Evolutionary conservation across 768 basidiomycete species (phyloP).

Genomic region (Tricholoma flavovirens): DNA sequence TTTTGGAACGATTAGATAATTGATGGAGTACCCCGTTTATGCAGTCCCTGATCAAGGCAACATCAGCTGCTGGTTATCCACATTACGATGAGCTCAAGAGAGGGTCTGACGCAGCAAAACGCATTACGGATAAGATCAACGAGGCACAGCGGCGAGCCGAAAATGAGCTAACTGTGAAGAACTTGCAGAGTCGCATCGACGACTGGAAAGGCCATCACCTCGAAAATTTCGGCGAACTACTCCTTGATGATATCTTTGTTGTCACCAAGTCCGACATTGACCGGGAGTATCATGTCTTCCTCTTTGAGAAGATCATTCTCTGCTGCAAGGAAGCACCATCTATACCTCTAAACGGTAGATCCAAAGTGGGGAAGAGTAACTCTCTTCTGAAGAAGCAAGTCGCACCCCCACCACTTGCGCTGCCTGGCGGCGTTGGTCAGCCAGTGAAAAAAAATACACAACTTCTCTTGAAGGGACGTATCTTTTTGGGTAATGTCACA

Average conservation of each 20-base stretch:
- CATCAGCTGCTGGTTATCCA: slow-evolving; percentile 55
- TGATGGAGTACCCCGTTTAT: slow-evolving; percentile 1
- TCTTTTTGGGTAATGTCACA: slow-evolving; percentile 95
- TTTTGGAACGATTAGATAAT: slow-evolving; percentile 8
- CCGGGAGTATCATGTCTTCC: slow-evolving; percentile 96
- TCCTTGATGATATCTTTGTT: slow-evolving; percentile 91
- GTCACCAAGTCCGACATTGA: slow-evolving; percentile 96
- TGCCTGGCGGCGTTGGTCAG: slow-evolving; percentile 48
- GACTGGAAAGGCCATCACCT: slow-evolving; percentile 99
- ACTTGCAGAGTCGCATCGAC: slow-evolving; percentile 79
- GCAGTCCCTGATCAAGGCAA: slow-evolving; percentile 73
- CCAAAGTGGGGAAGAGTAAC: slow-evolving; percentile 77
- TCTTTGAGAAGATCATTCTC: slow-evolving; percentile 97
- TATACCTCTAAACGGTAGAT: slow-evolving; percentile 50
- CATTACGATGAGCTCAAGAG: slow-evolving; percentile 76
- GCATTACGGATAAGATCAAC: slow-evolving; percentile 93
- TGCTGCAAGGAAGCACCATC: slow-evolving; percentile 91
- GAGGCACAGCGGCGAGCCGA: slow-evolving; percentile 90
- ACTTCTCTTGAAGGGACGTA: slow-evolving; percentile 89
- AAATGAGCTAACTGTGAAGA: slow-evolving; percentile 86
- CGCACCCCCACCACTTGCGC: slow-evolving; percentile 38
- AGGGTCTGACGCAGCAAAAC: slow-evolving; percentile 83
- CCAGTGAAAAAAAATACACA: slow-evolving; percentile 73
- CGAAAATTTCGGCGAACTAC: slow-evolving; percentile 87
- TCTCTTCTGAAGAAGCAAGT: slow-evolving; percentile 85